These are phyloP conservation scores for Candida koratica DNA, from an alignment of 805 yeast species.

Conservation along the genomic window DNA sequence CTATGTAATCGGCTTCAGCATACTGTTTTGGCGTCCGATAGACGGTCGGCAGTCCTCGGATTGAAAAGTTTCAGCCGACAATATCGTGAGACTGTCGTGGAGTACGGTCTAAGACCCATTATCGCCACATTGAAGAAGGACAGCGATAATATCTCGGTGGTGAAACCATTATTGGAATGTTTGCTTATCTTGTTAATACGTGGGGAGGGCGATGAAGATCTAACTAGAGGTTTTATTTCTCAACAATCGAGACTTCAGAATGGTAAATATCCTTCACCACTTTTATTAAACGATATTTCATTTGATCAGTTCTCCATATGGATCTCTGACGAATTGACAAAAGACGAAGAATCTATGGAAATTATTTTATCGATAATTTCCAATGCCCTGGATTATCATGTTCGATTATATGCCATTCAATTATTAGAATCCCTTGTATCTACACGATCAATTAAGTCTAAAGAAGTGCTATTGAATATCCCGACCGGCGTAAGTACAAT, in stretches of 20 bases:
- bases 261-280: constrained; percentile 77
- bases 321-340: constrained; percentile 92
- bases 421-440: constrained; percentile 77
- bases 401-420: constrained; percentile 77
- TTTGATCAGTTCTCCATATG: constrained; percentile 87
- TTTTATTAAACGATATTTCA: constrained; percentile 49
- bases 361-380: constrained; percentile 42
- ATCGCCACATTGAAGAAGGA: constrained; percentile 64
- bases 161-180: constrained; percentile 82
- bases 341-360: constrained; percentile 32
- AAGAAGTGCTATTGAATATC: constrained; percentile 64
- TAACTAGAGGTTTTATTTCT: constrained; percentile 67
- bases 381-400: constrained; percentile 62
- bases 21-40: constrained; percentile 75
- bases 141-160: constrained; percentile 61
- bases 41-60: constrained; percentile 87
- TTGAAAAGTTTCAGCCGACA: constrained; percentile 85
- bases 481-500: constrained; percentile 80
- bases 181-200: constrained; percentile 75
- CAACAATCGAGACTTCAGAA: constrained; percentile 69
- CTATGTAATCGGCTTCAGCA: constrained; percentile 83
- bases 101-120: constrained; percentile 75
- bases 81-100: constrained; percentile 85
- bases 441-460: constrained; percentile 68
- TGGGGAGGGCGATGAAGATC: constrained; percentile 57